A percentile compares a stretch with the other conserved stretches of the same genome.
These are phyloP conservation scores for Crithidia sp. DNA, from an alignment of 208 protist genomes.

Conservation along the genomic window DNA sequence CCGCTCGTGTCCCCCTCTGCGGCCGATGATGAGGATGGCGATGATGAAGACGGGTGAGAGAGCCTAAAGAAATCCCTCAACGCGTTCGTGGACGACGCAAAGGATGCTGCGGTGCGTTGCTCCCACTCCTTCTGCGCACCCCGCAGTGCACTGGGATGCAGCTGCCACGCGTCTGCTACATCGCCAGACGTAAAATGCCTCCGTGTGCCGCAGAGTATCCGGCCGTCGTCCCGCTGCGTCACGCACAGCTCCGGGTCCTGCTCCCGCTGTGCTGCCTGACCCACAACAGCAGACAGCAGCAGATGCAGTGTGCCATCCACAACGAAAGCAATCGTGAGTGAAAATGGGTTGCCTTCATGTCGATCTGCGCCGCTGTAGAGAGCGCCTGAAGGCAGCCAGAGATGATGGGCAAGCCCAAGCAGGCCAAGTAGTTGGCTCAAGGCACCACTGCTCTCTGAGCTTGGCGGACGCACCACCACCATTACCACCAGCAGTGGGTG, in stretches of 20 bases:
- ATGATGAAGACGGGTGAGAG: not conserved
- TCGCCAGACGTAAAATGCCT: slow-evolving; percentile 58
- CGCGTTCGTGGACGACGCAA: not conserved
- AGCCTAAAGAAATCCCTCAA: slow-evolving; percentile 23
- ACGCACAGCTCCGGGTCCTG: slow-evolving; percentile 66
- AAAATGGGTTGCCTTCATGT: not conserved
- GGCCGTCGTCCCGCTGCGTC: slow-evolving; percentile 17
- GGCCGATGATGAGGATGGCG: too few species aligned
- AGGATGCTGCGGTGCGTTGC: not conserved
- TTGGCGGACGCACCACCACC: not conserved
- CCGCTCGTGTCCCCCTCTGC: too few species aligned
- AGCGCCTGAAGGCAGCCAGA: slow-evolving; percentile 14
- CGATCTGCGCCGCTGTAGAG: not conserved
- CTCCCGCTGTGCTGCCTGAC: slow-evolving; percentile 40
- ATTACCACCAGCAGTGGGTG: slow-evolving; percentile 3
- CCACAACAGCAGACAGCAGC: slow-evolving; percentile 50
- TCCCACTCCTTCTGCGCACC: slow-evolving; percentile 20
- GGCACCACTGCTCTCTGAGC: not conserved
- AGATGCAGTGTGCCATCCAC: slow-evolving; percentile 31
- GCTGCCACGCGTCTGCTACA: slow-evolving; percentile 49
- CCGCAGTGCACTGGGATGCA: slow-evolving; percentile 9
- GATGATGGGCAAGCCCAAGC: slow-evolving; percentile 44
- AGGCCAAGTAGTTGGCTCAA: slow-evolving; percentile 40
- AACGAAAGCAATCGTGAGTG: slow-evolving; percentile 33
- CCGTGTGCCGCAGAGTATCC: slow-evolving; percentile 28